These are phyloP conservation scores for Diphasiastrum complanatum DNA, from an alignment of 83 land plant species.

Conservation along the genomic window DNA sequence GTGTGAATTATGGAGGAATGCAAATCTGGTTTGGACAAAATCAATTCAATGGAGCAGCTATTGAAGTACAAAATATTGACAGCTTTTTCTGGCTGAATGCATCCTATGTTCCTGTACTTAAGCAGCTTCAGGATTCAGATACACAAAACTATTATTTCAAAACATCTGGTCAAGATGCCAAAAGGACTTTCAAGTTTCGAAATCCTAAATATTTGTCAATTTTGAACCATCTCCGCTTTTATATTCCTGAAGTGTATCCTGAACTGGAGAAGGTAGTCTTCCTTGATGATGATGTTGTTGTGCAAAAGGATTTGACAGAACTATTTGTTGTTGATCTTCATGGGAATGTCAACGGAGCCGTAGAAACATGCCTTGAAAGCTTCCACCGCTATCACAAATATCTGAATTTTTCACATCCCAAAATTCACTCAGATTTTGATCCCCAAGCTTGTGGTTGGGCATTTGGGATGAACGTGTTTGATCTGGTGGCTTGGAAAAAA, in stretches of 20 bases:
- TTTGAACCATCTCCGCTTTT: constrained; percentile 10
- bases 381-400: constrained; percentile 15
- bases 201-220: constrained; percentile 16
- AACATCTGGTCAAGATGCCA: neutral
- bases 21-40: constrained; percentile 4
- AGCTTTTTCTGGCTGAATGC: constrained; percentile 12
- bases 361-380: constrained; percentile 13
- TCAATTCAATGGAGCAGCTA: constrained; percentile 7
- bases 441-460: constrained; percentile 16
- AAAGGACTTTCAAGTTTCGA: constrained; percentile 10
- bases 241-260: constrained; percentile 13
- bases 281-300: too few species aligned
- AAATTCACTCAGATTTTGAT: constrained; percentile 9
- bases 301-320: constrained; percentile 1
- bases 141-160: constrained; percentile 17
- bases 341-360: too few species aligned
- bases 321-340: constrained; percentile 5
- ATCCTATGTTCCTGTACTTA: constrained; percentile 14
- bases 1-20: constrained; percentile 13
- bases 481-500: constrained; percentile 9
- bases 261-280: too few species aligned
- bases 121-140: constrained; percentile 13
- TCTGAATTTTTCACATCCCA: constrained; percentile 8
- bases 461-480: constrained; percentile 15
- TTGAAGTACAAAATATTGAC: constrained; percentile 11